phyloP scores from a whole-genome alignment of 768 basidiomycete genomes.

The Trametes elegans region DNA sequence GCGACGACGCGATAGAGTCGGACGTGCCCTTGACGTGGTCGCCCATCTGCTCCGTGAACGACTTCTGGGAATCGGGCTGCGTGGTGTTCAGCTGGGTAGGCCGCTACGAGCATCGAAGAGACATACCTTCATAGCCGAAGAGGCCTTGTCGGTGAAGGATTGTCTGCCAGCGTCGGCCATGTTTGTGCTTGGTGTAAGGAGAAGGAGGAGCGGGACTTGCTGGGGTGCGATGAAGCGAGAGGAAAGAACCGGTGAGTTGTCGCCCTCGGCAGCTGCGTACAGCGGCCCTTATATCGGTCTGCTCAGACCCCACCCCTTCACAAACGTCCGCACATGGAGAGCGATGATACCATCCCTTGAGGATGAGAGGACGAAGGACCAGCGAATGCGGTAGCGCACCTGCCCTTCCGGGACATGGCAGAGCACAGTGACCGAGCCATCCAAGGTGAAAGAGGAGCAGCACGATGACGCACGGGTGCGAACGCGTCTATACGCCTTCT shows the following conservation, averaged over 20 bases:
- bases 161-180: constrained; percentile 35
- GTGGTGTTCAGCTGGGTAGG: too few relatives aligned
- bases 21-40: constrained; percentile 31
- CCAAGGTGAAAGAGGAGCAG: too few relatives aligned
- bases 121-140: constrained; percentile 30
- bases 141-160: constrained; percentile 34
- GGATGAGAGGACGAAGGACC: neutral
- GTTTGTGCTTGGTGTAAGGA: constrained; percentile 44
- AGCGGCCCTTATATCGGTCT: neutral
- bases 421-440: too few relatives aligned
- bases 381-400: neutral
- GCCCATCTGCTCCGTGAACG: constrained; percentile 33
- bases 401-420: too few relatives aligned
- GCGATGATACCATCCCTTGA: neutral
- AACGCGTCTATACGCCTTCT: too few relatives aligned
- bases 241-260: too few relatives aligned
- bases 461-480: too few relatives aligned
- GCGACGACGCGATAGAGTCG: constrained; percentile 29
- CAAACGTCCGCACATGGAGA: neutral
- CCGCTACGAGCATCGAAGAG: neutral
- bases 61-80: constrained; percentile 35
- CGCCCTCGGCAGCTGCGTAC: too few relatives aligned
- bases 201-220: constrained; percentile 28
- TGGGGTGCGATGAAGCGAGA: neutral
- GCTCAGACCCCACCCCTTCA: neutral